A percentile compares a stretch with the other conserved stretches of the same genome.
Conservation (phyloP, 352 stramenopile species). For the Globisporangium alternatum region DNA sequence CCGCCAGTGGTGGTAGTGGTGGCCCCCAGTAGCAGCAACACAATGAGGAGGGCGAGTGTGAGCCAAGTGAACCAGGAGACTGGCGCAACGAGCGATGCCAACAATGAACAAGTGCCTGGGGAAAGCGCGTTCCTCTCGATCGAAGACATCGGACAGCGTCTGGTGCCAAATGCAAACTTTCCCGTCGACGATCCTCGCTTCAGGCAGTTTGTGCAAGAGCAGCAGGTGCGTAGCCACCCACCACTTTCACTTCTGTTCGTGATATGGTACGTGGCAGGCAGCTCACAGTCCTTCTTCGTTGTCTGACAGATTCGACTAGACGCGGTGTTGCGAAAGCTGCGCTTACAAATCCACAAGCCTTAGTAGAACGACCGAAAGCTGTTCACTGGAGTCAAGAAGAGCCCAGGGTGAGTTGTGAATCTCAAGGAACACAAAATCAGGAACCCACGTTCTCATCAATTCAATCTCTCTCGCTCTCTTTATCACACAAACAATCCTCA, state of each 20-base stretch:
- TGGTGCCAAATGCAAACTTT: constrained; percentile 31
- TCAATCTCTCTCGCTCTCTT: not conserved
- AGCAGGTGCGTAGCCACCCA: constrained; percentile 14
- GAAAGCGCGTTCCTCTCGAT: constrained; percentile 26
- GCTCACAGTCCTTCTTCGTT: not conserved
- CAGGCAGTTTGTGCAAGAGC: constrained; percentile 26
- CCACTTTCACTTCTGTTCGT: not conserved
- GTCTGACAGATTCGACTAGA: constrained; percentile 12
- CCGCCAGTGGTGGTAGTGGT: constrained; percentile 20
- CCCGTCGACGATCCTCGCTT: constrained; percentile 24
- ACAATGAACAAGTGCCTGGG: not conserved
- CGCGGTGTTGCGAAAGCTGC: constrained; percentile 10
- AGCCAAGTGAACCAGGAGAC: not conserved
- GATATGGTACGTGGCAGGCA: not conserved
- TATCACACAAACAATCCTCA: not conserved
- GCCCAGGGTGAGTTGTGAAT: not conserved
- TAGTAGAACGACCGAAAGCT: not conserved
- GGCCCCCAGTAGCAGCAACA: not conserved
- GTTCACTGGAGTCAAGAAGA: not conserved
- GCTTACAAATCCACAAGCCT: constrained; percentile 2
- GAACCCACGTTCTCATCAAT: not conserved
- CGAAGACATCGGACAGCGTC: constrained; percentile 25
- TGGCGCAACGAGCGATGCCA: not conserved
- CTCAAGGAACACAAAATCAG: not conserved
- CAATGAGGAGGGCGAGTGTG: not conserved